phyloP scores from a whole-genome alignment of 2,329 filamentous ascomycete species.

The Venturia asperata region DNA sequence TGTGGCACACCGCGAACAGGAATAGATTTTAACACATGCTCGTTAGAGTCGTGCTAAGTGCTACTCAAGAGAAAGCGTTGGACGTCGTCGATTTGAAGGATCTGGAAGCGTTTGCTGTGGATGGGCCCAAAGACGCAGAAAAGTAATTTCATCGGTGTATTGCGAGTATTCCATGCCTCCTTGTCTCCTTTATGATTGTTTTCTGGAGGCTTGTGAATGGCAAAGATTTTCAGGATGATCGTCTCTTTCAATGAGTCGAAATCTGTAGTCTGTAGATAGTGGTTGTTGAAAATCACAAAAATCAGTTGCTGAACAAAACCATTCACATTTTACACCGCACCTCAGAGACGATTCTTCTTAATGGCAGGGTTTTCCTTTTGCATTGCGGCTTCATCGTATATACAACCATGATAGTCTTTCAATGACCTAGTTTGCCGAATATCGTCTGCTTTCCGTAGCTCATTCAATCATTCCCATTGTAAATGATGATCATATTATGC shows the following conservation, averaged over 20 bases:
- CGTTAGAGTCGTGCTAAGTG: slow-evolving; percentile 41
- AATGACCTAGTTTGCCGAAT: neutral
- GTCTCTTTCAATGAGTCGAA: no score
- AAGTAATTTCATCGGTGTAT: neutral
- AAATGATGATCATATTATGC: neutral
- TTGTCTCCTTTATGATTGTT: no score
- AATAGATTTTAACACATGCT: slow-evolving; percentile 21
- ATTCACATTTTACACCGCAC: no score
- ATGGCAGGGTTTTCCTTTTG: neutral
- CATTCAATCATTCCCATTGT: slow-evolving; percentile 14
- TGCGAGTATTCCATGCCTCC: neutral
- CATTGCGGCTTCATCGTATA: neutral
- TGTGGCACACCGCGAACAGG: slow-evolving; percentile 8
- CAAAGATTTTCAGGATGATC: no score
- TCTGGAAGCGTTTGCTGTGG: slow-evolving; percentile 44
- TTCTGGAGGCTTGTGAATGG: no score
- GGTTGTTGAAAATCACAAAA: no score
- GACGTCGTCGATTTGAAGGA: slow-evolving; percentile 42
- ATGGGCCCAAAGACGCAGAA: slow-evolving; percentile 24
- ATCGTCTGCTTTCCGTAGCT: neutral
- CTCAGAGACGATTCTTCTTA: no score
- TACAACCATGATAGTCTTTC: neutral
- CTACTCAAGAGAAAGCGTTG: slow-evolving; percentile 48
- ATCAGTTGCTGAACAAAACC: no score
- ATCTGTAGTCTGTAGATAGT: no score